Base-by-base conservation (phyloP, 2,329 filamentous ascomycete species). In the Apiospora pterosperma region DNA sequence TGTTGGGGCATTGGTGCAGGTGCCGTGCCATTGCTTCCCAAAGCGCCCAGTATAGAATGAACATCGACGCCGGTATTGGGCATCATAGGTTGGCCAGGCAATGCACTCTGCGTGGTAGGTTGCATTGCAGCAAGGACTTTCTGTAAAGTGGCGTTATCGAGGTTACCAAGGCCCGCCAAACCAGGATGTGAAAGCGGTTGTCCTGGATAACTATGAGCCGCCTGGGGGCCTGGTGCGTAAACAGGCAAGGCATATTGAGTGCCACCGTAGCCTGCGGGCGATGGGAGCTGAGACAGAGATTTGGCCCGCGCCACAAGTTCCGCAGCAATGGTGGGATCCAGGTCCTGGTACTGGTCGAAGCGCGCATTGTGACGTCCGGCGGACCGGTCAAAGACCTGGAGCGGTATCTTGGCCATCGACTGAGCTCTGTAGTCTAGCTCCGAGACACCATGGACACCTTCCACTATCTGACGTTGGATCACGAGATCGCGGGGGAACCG, bases 391-490 rank as follows among this genome's bases (percentile, higher is more conserved):
- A 97, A 97, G 6, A 97, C 87, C 71, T 95, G 92, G 3, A 97
- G 80, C 0, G 91, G 87, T 61, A 98, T 90, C 74, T 90, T 93
- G 68, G 89, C 88, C 1, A 85, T 85, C 38, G 84, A 82, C 72
- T 97, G 90, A 25, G 92, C 87, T 58, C 84, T 82, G 61, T 88
- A 82, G 66, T 91, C 89, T 16, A 98, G 84, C 71, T 93, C 90
- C 5, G 92, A 88, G 16, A 97, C 91, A 10, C 91, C 95, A 62
- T 92, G 85, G 1, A 97, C 95, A 21, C 96, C 95, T 76, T 98
- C 94, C 12, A 94, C 81, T 41, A 96, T 92, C 74, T 97, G 93
- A 62, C 92, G 86, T 69, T 92, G 89, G 62, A 97, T 87, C n/a
- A 97, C 89, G 5, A 90, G 87, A 39, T 90, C 87, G 67, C 94